A percentile compares a stretch with the other conserved stretches of the same genome.
These are phyloP conservation scores for Alternaria arborescens DNA, from an alignment of 2,329 filamentous ascomycete genomes.

Conservation along the genomic window DNA sequence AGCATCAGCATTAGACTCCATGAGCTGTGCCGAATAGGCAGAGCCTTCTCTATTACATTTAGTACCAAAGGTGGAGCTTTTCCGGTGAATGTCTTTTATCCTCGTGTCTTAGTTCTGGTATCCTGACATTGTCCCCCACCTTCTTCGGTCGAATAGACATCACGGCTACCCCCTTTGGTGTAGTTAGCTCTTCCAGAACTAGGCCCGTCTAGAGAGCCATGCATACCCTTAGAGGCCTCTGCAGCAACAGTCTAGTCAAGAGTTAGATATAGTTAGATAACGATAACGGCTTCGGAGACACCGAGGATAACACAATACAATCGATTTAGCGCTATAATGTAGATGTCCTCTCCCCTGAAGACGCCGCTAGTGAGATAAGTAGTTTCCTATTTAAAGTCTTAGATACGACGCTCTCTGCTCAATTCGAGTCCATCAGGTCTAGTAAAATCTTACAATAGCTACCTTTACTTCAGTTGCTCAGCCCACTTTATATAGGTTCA, in stretches of 20 bases:
- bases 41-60: slow-evolving; percentile 10
- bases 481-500: background rate
- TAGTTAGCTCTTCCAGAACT: too few relatives aligned
- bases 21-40: too few relatives aligned
- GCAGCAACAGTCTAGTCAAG: slow-evolving; percentile 3
- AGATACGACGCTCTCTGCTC: background rate
- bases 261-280: background rate
- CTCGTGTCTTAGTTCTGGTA: too few relatives aligned
- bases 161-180: too few relatives aligned
- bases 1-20: too few relatives aligned
- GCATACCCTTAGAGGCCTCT: slow-evolving; percentile 2
- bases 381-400: slow-evolving; percentile 10
- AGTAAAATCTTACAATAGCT: slow-evolving; percentile 6
- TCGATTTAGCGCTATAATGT: slow-evolving; percentile 8
- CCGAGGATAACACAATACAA: slow-evolving; percentile 1
- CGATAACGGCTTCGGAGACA: background rate
- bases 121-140: too few relatives aligned
- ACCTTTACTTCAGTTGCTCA: slow-evolving; percentile 9
- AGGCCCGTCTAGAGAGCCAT: slow-evolving; percentile 4
- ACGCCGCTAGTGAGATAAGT: background rate
- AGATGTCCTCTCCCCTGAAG: slow-evolving; percentile 1
- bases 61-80: too few relatives aligned
- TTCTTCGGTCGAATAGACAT: too few relatives aligned
- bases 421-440: slow-evolving; percentile 9
- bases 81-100: too few relatives aligned